Evolutionary conservation across 805 yeast species (phyloP).

Genomic region (Zygoascus biomembranicola): DNA sequence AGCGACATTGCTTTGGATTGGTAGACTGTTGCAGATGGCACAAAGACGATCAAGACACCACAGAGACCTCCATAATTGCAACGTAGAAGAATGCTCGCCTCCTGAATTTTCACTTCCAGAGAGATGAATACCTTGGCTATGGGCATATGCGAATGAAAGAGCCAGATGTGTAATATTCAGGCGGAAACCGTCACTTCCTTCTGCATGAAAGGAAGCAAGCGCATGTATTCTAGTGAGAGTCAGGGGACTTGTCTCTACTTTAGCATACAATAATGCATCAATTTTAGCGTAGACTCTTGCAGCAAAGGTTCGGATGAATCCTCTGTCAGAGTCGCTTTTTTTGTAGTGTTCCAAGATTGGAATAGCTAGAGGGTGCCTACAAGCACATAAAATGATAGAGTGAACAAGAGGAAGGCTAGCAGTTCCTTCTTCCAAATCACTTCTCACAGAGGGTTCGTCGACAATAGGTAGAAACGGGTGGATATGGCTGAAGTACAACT

Average conservation of each 20-base stretch:
- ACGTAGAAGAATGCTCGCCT: neutral
- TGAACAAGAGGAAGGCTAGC: slow-evolving; percentile 32
- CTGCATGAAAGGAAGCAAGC: slow-evolving; percentile 28
- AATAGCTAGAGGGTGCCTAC: slow-evolving; percentile 28
- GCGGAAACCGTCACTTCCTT: slow-evolving; percentile 29
- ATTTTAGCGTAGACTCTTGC: slow-evolving; percentile 22
- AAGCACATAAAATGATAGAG: slow-evolving; percentile 32
- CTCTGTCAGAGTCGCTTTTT: neutral
- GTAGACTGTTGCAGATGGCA: slow-evolving; percentile 29
- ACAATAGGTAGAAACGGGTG: slow-evolving; percentile 36
- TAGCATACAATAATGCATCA: slow-evolving; percentile 28
- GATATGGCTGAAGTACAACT: slow-evolving; percentile 31
- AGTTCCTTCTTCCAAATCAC: slow-evolving; percentile 23
- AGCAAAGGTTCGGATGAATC: slow-evolving; percentile 20
- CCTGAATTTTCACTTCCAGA: slow-evolving; percentile 7
- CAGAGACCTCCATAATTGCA: slow-evolving; percentile 30
- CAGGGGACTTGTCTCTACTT: slow-evolving; percentile 28
- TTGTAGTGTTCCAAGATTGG: slow-evolving; percentile 5
- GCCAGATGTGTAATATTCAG: slow-evolving; percentile 25
- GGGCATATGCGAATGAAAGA: slow-evolving; percentile 30
- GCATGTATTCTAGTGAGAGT: slow-evolving; percentile 28
- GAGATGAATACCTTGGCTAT: slow-evolving; percentile 29
- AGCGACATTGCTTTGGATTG: slow-evolving; percentile 28
- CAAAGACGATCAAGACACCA: slow-evolving; percentile 31
- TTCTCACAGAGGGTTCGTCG: slow-evolving; percentile 31